Evolutionary conservation across 495 filamentous ascomycete genomes (phyloP).

Genomic region (Hypoxylon perforatum): DNA sequence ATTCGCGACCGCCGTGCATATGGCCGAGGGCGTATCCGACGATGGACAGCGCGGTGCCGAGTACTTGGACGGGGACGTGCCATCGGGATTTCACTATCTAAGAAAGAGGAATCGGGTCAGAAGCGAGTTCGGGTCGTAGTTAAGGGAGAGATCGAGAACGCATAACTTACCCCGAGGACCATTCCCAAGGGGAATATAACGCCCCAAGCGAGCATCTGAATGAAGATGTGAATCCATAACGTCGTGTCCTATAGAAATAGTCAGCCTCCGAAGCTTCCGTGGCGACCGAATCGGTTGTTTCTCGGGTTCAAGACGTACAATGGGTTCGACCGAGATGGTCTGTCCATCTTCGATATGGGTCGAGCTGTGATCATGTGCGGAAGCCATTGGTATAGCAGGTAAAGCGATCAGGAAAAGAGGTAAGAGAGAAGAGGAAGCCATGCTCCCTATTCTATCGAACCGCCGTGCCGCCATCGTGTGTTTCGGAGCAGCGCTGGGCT

Average conservation of each 20-base stretch:
- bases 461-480: slow-evolving; percentile 24
- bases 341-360: slow-evolving; percentile 80
- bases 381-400: slow-evolving; percentile 50
- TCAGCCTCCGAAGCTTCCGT: slow-evolving; percentile 32
- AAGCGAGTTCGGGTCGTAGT: neutral
- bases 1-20: slow-evolving; percentile 87
- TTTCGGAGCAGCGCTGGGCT: slow-evolving; percentile 28
- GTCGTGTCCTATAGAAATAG: slow-evolving; percentile 71
- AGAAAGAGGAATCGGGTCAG: slow-evolving; percentile 4
- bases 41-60: slow-evolving; percentile 79
- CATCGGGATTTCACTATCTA: slow-evolving; percentile 90
- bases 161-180: slow-evolving; percentile 83
- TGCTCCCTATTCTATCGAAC: slow-evolving; percentile 17
- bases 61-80: slow-evolving; percentile 90
- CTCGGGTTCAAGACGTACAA: slow-evolving; percentile 70
- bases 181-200: slow-evolving; percentile 93
- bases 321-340: slow-evolving; percentile 80
- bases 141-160: neutral
- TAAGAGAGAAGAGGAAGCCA: slow-evolving; percentile 29
- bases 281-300: neutral
- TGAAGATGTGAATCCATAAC: slow-evolving; percentile 92
- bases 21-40: slow-evolving; percentile 93
- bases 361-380: slow-evolving; percentile 80
- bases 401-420: slow-evolving; percentile 29
- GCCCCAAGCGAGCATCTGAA: slow-evolving; percentile 90